Conservation (phyloP, 305 asterid species). For the Fraxinus greggii region DNA sequence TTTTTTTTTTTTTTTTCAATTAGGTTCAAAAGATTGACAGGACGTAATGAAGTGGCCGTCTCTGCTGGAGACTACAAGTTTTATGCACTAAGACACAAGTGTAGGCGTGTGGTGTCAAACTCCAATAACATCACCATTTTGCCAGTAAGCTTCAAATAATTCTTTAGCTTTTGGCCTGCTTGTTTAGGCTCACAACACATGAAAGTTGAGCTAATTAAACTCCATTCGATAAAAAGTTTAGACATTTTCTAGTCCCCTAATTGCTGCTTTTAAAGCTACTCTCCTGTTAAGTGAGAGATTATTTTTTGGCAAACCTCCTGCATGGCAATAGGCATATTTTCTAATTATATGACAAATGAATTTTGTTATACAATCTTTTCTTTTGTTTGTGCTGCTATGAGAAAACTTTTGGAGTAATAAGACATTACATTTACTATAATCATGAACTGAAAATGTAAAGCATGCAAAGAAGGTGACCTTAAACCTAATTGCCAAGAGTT, state of each 20-base stretch:
- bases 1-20: not conserved
- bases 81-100: conserved; percentile 94
- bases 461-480: not conserved
- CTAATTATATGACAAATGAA: conserved; percentile 11
- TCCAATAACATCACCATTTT: conserved; percentile 65
- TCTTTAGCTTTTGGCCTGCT: conserved; percentile 10
- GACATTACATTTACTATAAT: not conserved
- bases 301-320: conserved; percentile 3
- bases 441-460: not conserved
- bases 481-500: not conserved
- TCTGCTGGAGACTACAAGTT: conserved; percentile 86
- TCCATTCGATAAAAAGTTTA: conserved; percentile 30
- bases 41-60: conserved; percentile 75
- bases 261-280: conserved; percentile 53
- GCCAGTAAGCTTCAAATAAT: conserved; percentile 52
- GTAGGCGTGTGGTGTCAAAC: conserved; percentile 68
- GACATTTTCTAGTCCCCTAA: conserved; percentile 62
- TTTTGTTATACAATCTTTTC: no score
- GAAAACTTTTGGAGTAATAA: not conserved
- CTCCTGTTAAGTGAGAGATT: conserved; percentile 59
- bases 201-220: conserved; percentile 7
- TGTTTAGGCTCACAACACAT: conserved; percentile 13
- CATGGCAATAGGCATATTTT: conserved; percentile 19
- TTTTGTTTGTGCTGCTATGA: not conserved
- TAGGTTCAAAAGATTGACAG: conserved; percentile 91